Evolutionary conservation across 768 basidiomycete genomes (phyloP).

Genomic region (Psilocybe cubensis): DNA sequence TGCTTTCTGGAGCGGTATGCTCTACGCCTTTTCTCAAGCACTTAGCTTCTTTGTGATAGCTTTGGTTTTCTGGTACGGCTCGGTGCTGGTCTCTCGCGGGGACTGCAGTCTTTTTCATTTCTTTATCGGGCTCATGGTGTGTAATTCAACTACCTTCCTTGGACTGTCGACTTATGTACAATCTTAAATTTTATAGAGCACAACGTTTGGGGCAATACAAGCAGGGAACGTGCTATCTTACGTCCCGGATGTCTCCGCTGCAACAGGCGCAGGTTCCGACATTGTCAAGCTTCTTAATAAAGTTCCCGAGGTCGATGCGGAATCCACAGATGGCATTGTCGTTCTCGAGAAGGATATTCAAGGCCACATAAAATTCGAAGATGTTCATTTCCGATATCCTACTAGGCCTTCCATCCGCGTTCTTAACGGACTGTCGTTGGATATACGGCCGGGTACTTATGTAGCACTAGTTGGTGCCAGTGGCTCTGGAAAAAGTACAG

Average conservation of each 20-base stretch:
- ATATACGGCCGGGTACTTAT: slow-evolving; percentile 74
- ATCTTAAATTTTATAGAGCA: neutral
- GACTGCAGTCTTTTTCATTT: slow-evolving; percentile 63
- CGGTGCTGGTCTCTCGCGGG: slow-evolving; percentile 54
- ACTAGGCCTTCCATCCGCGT: slow-evolving; percentile 82
- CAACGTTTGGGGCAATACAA: neutral
- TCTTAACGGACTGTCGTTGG: slow-evolving; percentile 69
- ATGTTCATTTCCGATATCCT: slow-evolving; percentile 88
- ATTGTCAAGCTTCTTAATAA: slow-evolving; percentile 78
- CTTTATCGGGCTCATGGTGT: slow-evolving; percentile 77
- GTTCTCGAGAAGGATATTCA: slow-evolving; percentile 36
- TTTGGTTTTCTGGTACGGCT: slow-evolving; percentile 79
- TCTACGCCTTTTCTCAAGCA: slow-evolving; percentile 77
- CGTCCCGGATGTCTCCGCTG: slow-evolving; percentile 86
- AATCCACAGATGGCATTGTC: slow-evolving; percentile 61
- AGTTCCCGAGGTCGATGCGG: slow-evolving; percentile 75
- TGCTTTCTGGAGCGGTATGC: slow-evolving; percentile 58
- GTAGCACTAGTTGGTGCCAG: slow-evolving; percentile 80
- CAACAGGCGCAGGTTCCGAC: slow-evolving; percentile 73
- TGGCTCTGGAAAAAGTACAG: slow-evolving; percentile 85
- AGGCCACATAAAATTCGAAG: slow-evolving; percentile 74
- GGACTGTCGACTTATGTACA: neutral
- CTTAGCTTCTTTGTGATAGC: slow-evolving; percentile 79
- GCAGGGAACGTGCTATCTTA: slow-evolving; percentile 69
- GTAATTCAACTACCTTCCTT: slow-evolving; percentile 40